A percentile compares a stretch with the other conserved stretches of the same genome.
phyloP scores from a whole-genome alignment of 352 stramenopile species.

The Globisporangium takayamanum region DNA sequence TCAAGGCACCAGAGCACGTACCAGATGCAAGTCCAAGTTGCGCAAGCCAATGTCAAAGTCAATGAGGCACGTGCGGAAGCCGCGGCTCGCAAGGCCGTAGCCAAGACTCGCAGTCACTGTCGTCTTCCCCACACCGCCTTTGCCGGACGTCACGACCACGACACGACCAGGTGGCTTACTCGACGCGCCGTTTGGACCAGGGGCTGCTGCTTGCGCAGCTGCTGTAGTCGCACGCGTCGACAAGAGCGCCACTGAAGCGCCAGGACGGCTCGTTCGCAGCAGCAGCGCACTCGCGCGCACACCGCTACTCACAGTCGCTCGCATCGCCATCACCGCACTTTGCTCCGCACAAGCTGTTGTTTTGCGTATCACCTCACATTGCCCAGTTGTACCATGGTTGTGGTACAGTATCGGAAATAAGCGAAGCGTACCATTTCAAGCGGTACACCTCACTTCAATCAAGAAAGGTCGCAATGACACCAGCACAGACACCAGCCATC shows the following conservation, averaged over 20 bases:
- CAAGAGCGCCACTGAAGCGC: constrained; percentile 1
- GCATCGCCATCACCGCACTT: constrained; percentile 3
- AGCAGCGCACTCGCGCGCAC: constrained; percentile 2
- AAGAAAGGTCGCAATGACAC: too few relatives aligned
- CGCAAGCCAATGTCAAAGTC: constrained; percentile 93
- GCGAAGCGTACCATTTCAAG: too few relatives aligned
- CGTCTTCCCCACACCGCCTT: constrained; percentile 91
- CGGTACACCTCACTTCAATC: too few relatives aligned
- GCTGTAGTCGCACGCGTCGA: constrained; percentile 1
- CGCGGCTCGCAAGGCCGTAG: constrained; percentile 77
- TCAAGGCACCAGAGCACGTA: not conserved
- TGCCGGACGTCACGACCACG: constrained; percentile 89
- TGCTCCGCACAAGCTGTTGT: not conserved
- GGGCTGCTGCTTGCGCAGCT: not conserved
- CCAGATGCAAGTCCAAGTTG: constrained; percentile 91
- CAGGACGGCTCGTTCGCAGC: too few relatives aligned
- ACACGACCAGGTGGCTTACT: constrained; percentile 40
- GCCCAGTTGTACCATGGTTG: too few relatives aligned
- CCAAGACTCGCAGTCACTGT: constrained; percentile 86
- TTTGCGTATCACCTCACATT: not conserved
- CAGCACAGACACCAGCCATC: too few relatives aligned
- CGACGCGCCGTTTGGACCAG: not conserved
- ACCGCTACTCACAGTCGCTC: not conserved
- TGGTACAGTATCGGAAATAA: too few relatives aligned
- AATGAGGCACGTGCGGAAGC: constrained; percentile 87